Percentiles rank a stretch among this genome's conserved stretches.
Evolutionary conservation across 805 yeast genomes (phyloP).

Genomic region (Candida yuanshanica): DNA sequence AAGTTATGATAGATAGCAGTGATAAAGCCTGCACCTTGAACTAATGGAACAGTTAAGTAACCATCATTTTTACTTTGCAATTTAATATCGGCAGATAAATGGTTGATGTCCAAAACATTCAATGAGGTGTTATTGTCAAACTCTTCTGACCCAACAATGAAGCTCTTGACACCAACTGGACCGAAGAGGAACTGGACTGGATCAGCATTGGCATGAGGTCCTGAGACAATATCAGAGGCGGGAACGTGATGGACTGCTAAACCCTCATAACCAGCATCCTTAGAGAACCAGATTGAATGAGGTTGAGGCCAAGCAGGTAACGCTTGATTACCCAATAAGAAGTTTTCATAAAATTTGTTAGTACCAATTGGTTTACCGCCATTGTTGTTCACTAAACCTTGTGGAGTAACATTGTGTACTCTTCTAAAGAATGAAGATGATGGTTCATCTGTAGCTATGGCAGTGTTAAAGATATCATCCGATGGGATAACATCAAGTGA

Average conservation of each 20-base stretch:
- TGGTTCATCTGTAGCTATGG: constrained; percentile 41
- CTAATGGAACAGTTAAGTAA: constrained; percentile 50
- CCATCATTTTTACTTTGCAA: constrained; percentile 28
- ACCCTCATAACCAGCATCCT: constrained; percentile 44
- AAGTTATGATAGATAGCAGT: constrained; percentile 56
- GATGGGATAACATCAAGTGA: background rate
- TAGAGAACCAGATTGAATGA: constrained; percentile 64
- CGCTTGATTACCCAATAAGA: constrained; percentile 60
- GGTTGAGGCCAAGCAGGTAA: constrained; percentile 81
- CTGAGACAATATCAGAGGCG: constrained; percentile 57
- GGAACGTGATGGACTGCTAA: constrained; percentile 63
- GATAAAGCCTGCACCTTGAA: constrained; percentile 80
- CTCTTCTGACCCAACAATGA: constrained; percentile 44
- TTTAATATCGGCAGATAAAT: constrained; percentile 28
- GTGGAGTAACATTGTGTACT: constrained; percentile 26
- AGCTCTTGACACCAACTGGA: constrained; percentile 61
- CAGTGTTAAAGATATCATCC: constrained; percentile 33
- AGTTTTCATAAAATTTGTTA: constrained; percentile 73
- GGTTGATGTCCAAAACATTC: constrained; percentile 26
- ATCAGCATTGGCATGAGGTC: constrained; percentile 48
- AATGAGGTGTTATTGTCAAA: constrained; percentile 28
- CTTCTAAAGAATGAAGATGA: constrained; percentile 32
- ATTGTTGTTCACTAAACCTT: constrained; percentile 16
- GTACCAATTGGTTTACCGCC: constrained; percentile 50
- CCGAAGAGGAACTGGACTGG: constrained; percentile 60